Evolutionary conservation across 495 filamentous ascomycete species (phyloP).

Genomic region (Podospora fimiseda): DNA sequence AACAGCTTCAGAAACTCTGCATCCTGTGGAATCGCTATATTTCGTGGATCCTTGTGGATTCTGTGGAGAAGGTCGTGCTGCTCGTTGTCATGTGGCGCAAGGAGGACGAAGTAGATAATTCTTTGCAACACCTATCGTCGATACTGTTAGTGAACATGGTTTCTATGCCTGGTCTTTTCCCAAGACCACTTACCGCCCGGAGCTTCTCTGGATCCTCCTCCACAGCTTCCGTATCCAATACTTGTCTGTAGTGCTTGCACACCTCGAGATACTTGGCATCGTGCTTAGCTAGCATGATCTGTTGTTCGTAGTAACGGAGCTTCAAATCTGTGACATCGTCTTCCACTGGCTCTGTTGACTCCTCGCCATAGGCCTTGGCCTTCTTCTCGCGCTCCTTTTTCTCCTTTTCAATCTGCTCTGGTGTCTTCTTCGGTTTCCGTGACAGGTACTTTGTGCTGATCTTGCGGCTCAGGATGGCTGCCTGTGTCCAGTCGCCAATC

Average conservation of each 20-base stretch:
- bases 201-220: slow-evolving; percentile 82
- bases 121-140: slow-evolving; percentile 64
- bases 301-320: slow-evolving; percentile 92
- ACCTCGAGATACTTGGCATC: slow-evolving; percentile 94
- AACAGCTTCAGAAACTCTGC: slow-evolving; percentile 82
- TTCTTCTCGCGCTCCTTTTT: slow-evolving; percentile 76
- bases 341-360: slow-evolving; percentile 66
- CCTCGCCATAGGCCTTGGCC: slow-evolving; percentile 56
- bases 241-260: slow-evolving; percentile 95
- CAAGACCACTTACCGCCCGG: slow-evolving; percentile 59
- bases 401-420: slow-evolving; percentile 82
- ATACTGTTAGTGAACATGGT: too few relatives aligned
- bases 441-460: slow-evolving; percentile 90
- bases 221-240: slow-evolving; percentile 89
- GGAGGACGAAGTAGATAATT: slow-evolving; percentile 94
- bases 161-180: too few relatives aligned
- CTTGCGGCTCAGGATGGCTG: slow-evolving; percentile 88
- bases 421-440: slow-evolving; percentile 80
- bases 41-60: slow-evolving; percentile 65
- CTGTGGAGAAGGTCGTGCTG: slow-evolving; percentile 96
- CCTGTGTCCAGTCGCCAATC: slow-evolving; percentile 92
- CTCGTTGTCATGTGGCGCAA: slow-evolving; percentile 96
- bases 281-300: slow-evolving; percentile 90
- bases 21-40: slow-evolving; percentile 63
- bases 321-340: slow-evolving; percentile 96